Evolutionary conservation across 345 rosid genomes (phyloP).

Genomic region (Eucalyptus victrix): DNA sequence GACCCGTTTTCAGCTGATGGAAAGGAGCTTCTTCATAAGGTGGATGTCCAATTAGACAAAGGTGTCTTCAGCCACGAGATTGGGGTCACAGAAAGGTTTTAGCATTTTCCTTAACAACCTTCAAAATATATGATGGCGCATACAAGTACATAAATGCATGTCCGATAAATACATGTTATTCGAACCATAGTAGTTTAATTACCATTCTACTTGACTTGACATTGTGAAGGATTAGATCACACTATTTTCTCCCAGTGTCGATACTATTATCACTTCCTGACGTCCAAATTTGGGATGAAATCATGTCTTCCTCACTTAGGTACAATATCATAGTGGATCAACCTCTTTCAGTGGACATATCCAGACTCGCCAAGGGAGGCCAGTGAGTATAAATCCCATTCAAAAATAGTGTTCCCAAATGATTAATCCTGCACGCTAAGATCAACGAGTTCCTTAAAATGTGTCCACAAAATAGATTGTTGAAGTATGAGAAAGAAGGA

Average conservation of each 20-base stretch:
- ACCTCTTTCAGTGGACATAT: not conserved
- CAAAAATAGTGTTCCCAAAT: not conserved
- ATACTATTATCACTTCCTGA: not conserved
- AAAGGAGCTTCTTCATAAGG: not conserved
- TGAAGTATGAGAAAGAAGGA: constrained; percentile 12
- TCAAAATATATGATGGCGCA: too few relatives aligned
- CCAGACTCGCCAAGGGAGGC: not conserved
- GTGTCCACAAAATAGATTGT: constrained; percentile 2
- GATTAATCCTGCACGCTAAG: not conserved
- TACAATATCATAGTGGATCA: not conserved
- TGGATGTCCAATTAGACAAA: not conserved
- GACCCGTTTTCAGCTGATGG: not conserved
- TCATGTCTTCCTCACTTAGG: not conserved
- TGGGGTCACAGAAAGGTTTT: constrained; percentile 14
- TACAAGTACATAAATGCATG: not conserved
- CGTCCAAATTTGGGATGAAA: not conserved
- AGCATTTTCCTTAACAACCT: not conserved
- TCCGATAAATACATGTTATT: not conserved
- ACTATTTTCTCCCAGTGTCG: not conserved
- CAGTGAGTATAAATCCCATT: not conserved
- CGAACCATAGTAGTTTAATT: not conserved
- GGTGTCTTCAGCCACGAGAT: constrained; percentile 17
- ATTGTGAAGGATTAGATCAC: not conserved
- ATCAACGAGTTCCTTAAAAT: not conserved
- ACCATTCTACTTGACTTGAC: not conserved